Percentiles rank a stretch among this genome's conserved stretches.
phyloP scores from a whole-genome alignment of 1,284 basidiomycete genomes.

The Leccinum ponderosum region DNA sequence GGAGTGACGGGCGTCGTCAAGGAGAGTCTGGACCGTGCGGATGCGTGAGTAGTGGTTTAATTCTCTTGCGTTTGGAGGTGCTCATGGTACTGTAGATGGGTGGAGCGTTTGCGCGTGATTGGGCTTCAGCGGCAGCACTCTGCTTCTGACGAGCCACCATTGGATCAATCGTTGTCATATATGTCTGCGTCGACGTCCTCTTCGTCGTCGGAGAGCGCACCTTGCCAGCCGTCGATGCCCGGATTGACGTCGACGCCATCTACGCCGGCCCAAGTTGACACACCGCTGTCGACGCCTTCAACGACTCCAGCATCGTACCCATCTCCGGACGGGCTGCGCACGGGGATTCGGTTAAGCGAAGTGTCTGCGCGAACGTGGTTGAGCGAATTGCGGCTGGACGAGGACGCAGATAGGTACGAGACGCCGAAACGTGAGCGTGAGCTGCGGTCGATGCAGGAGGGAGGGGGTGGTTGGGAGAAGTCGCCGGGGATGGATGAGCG shows the following conservation, averaged over 20 bases:
- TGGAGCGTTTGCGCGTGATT: constrained; percentile 72
- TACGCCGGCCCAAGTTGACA: constrained; percentile 30
- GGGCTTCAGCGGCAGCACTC: constrained; percentile 61
- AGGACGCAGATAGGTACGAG: constrained; percentile 21
- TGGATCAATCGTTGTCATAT: constrained; percentile 4
- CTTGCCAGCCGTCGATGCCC: constrained; percentile 23
- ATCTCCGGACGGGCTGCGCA: constrained; percentile 26
- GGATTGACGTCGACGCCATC: constrained; percentile 32
- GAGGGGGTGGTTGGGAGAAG: constrained; percentile 1
- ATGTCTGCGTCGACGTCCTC: background rate
- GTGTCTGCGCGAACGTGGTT: constrained; percentile 30
- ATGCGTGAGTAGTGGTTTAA: constrained; percentile 59
- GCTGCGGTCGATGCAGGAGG: constrained; percentile 12
- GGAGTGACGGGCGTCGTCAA: constrained; percentile 85
- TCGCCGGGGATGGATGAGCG: background rate
- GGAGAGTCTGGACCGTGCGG: constrained; percentile 86
- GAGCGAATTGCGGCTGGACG: constrained; percentile 32
- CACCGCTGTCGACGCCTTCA: constrained; percentile 30
- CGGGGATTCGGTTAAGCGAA: constrained; percentile 28
- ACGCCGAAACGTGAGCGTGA: constrained; percentile 24
- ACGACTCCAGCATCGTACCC: constrained; percentile 24
- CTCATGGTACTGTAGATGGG: constrained; percentile 54
- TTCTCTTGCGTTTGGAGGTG: background rate
- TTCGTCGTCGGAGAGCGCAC: background rate
- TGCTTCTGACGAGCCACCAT: constrained; percentile 13